phyloP scores from a whole-genome alignment of 2,329 filamentous ascomycete species.

The Bretziella fagacearum region DNA sequence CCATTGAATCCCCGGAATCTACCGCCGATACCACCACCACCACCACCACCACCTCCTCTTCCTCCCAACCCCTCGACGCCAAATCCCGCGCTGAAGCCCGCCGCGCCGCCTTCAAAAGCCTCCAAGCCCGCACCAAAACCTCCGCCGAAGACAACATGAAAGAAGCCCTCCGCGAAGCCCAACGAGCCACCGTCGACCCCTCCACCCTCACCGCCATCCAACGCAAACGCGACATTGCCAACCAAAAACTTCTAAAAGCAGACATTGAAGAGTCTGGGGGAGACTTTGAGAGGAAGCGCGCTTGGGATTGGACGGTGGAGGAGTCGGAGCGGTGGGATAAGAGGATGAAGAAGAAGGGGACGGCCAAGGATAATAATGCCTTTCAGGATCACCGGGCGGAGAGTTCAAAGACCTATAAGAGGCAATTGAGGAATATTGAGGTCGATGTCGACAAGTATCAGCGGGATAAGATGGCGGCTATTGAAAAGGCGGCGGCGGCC shows the following conservation, averaged over 20 bases:
- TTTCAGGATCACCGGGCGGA: slow-evolving; percentile 83
- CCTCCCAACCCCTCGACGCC: slow-evolving; percentile 18
- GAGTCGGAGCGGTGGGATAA: slow-evolving; percentile 91
- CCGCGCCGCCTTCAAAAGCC: slow-evolving; percentile 67
- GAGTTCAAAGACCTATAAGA: slow-evolving; percentile 83
- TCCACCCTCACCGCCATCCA: slow-evolving; percentile 60
- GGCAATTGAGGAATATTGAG: slow-evolving; percentile 62
- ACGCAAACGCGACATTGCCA: slow-evolving; percentile 71
- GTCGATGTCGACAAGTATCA: slow-evolving; percentile 71
- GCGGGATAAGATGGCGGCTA: slow-evolving; percentile 64
- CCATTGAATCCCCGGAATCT: slow-evolving; percentile 8
- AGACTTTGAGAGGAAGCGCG: slow-evolving; percentile 93
- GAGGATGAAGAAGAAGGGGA: slow-evolving; percentile 69
- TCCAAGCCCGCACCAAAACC: slow-evolving; percentile 63
- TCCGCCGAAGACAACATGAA: slow-evolving; percentile 61
- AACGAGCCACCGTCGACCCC: slow-evolving; percentile 62
- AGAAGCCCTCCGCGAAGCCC: slow-evolving; percentile 68
- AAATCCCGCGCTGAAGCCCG: slow-evolving; percentile 43
- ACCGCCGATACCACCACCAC: slow-evolving; percentile 5
- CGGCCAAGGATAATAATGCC: slow-evolving; percentile 65
- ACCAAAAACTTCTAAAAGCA: slow-evolving; percentile 84
- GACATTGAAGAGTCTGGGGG: slow-evolving; percentile 71
- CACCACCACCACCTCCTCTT: slow-evolving; percentile 5
- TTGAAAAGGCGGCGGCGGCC: slow-evolving; percentile 67
- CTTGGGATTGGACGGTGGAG: slow-evolving; percentile 97